Base-by-base conservation (phyloP, 192 early-diverging fungal species). In the Gonapodya prolifera region DNA sequence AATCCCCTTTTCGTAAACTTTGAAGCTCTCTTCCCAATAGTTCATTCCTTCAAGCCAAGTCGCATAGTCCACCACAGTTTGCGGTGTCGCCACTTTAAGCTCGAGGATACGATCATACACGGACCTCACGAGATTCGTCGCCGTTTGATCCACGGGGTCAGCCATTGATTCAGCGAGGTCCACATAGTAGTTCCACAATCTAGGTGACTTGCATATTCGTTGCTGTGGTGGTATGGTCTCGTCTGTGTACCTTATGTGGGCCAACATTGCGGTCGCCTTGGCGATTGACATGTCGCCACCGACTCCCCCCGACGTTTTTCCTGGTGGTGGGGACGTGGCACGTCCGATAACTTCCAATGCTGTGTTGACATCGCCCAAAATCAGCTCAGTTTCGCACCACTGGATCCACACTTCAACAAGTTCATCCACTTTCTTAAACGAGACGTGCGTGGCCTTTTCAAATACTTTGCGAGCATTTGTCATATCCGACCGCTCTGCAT, bases 1-100 rank as follows among this genome's bases (percentile, higher is more conserved):
- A 80, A 99, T 95, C 2, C 96, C 98, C 76, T 94, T 91, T 80
- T 99, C 98, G 80, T 95, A 99, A 1, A 93, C 94, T 81, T 91
- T 90, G 87, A 94, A 99, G 34, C 91, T 91, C 83, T 98, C 98
- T 85, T 99, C 98, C 83, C 91, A 96, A 85, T 90, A 96, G 69
- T 89, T 87, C 77, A 93, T 85, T 74, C 95, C 93, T 81, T 98
- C 94, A 77, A 98, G 85, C 80, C 94, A 96, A 34, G 82, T 85
- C 16, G 95, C 95, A 82, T 93, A 98, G 82, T 99, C 95, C 82
- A 97, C 94, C 35, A 99, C 88, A n/a, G 93, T 91, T 80, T 98
- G 96, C 33, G 96, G 93, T 45, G 93, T 97, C 18, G 96, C 96
- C 74, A 99, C 94, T 73, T 93, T 92, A 34, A 98, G 87, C 70